Percentiles rank a stretch among this genome's conserved stretches.
Evolutionary conservation across 1,284 basidiomycete species (phyloP).

Genomic region (Irpex rosettiformis): DNA sequence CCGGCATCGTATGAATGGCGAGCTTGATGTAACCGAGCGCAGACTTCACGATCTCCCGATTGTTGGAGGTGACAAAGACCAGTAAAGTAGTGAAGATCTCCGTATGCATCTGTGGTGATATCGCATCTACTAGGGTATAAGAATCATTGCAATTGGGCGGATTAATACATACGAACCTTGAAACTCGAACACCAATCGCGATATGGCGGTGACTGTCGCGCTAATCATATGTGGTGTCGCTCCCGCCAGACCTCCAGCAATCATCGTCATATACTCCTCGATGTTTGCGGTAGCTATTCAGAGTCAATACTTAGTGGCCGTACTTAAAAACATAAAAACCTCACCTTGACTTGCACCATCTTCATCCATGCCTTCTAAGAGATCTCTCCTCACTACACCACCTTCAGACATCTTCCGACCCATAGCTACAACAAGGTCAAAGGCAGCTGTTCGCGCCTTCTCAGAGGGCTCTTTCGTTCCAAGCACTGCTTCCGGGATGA

Average conservation of each 20-base stretch:
- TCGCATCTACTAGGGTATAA: constrained; percentile 47
- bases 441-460: constrained; percentile 86
- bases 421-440: constrained; percentile 90
- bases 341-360: constrained; percentile 58
- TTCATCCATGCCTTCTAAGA: constrained; percentile 82
- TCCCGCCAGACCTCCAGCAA: constrained; percentile 92
- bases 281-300: constrained; percentile 69
- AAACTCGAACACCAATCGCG: constrained; percentile 95
- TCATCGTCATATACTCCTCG: constrained; percentile 96
- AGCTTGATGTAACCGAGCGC: constrained; percentile 96
- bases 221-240: constrained; percentile 98
- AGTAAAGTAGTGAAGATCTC: constrained; percentile 88
- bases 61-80: constrained; percentile 89
- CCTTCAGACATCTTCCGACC: constrained; percentile 90
- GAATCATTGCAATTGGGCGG: neutral
- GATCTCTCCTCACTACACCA: constrained; percentile 76
- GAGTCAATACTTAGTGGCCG: neutral
- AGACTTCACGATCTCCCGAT: constrained; percentile 98
- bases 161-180: constrained; percentile 53
- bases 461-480: constrained; percentile 98
- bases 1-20: constrained; percentile 80
- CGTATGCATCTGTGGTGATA: constrained; percentile 74
- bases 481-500: constrained; percentile 95
- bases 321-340: constrained; percentile 16
- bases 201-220: constrained; percentile 92